Evolutionary conservation across 1,284 basidiomycete species (phyloP), one percentile per base, ranked within the genome.

Genomic region (Chiua sp.): DNA sequence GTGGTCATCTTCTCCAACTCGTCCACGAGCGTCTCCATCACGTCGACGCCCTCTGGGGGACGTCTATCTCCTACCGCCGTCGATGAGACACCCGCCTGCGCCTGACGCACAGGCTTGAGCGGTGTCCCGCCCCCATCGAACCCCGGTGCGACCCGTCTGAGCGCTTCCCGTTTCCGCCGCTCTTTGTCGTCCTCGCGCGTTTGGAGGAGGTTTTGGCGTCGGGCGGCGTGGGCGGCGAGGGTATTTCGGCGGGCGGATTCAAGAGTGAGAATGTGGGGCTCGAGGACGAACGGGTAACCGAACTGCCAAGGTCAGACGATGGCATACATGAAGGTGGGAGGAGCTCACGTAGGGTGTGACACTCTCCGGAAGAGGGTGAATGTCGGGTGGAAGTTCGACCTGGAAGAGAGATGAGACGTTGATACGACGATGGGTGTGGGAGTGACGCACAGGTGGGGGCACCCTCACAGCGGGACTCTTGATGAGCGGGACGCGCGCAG

Each of bases 251-350:
- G 87, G 4, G 92, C 82, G 0, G 88, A 83, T 71, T 90, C 87
- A 53, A 93, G 75, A 2, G 87, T 84, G 57, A 96, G 73, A 63
- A 94, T 82, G 70, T 96, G 94, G 0, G 89, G 85, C 70, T 98
- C 95, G 55, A 98, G 83, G 1, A 93, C 92, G 79, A 93, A 96
- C 3, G 95, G 95, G 70, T 98, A 97, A 42, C 92, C 95, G 68
- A 97, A 97, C 95, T 98, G 70, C 7, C 42, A 16, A 5, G 22
- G 26, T 39, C 13, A 10, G 35, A 16, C 23, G 18, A 8, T 28
- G 28, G 48, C 4, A 11, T 18, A 48, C 10, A 11, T 5, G 12
- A 22, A 60, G 4, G 8, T 30, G 16, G n/a, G 1, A 23, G 30
- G 54, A 13, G 76, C 90, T 71, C 73, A 95, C 95, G 71, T 97